These are phyloP conservation scores for Colletotrichum liaoningense DNA, from an alignment of 2,329 filamentous ascomycete genomes.

Conservation along the genomic window DNA sequence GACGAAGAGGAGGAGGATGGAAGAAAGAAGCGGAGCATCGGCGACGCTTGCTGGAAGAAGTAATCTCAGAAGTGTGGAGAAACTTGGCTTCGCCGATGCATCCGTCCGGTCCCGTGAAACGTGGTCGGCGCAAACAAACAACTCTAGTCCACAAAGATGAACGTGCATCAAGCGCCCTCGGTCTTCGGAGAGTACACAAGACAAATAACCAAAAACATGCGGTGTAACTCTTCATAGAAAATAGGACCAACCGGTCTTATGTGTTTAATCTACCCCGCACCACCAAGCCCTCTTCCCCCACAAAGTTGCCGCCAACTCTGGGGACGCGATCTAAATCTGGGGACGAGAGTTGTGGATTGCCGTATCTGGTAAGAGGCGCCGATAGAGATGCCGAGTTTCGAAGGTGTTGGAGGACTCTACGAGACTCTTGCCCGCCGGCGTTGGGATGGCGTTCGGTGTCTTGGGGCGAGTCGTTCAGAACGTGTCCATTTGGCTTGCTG, in stretches of 20 bases:
- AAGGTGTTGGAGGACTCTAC: neutral
- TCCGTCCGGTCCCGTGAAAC: conserved; percentile 1
- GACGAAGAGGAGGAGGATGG: neutral
- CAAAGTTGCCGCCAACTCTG: neutral
- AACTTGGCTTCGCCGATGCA: neutral
- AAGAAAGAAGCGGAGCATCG: conserved; percentile 24
- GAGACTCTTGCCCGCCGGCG: conserved; percentile 20
- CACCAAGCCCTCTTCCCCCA: neutral
- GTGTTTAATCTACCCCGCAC: conserved; percentile 20
- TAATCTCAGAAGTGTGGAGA: neutral
- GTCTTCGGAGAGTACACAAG: neutral
- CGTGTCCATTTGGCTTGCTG: neutral
- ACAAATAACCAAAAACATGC: neutral
- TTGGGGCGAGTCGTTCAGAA: neutral
- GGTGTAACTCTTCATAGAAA: conserved; percentile 1
- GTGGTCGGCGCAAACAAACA: neutral
- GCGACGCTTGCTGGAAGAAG: conserved; percentile 15
- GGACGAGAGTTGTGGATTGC: neutral
- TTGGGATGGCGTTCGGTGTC: conserved; percentile 12
- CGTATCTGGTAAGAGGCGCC: neutral
- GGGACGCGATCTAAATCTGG: neutral
- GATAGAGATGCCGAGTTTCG: conserved; percentile 16
- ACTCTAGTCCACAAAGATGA: neutral
- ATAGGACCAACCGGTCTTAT: conserved; percentile 15
- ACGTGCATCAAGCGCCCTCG: conserved; percentile 3